phyloP scores from a whole-genome alignment of 345 rosid species.

The Rubroshorea leprosula region DNA sequence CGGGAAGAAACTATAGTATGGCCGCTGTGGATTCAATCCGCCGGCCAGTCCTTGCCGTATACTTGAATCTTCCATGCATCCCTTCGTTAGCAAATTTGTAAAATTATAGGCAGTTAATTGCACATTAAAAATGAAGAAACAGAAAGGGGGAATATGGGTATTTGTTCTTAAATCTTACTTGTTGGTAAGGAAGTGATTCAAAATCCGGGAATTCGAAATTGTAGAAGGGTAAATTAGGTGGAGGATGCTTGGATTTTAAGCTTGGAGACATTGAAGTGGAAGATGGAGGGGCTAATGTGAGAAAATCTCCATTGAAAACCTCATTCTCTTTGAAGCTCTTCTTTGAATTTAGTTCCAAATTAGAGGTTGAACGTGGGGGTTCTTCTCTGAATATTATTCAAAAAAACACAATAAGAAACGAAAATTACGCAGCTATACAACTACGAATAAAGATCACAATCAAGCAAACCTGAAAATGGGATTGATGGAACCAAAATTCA shows the following conservation, averaged over 20 bases:
- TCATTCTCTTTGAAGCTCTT: constrained; percentile 21
- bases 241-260: constrained; percentile 22
- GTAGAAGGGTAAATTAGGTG: constrained; percentile 17
- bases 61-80: constrained; percentile 21
- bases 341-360: constrained; percentile 23
- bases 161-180: constrained; percentile 29
- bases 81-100: constrained; percentile 19
- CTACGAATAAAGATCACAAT: background rate
- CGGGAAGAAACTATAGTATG: constrained; percentile 41
- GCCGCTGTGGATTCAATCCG: constrained; percentile 20
- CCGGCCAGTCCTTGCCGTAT: constrained; percentile 11
- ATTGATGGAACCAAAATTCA: constrained; percentile 11
- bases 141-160: background rate
- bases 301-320: constrained; percentile 31
- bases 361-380: constrained; percentile 23
- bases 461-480: constrained; percentile 32
- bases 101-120: background rate
- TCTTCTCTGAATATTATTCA: constrained; percentile 25
- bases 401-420: background rate
- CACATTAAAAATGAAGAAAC: background rate
- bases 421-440: background rate
- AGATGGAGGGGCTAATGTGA: constrained; percentile 43
- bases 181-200: constrained; percentile 19
- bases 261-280: constrained; percentile 10
- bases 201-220: constrained; percentile 23